phyloP scores from a whole-genome alignment of 441 rosid species.

The Mallotus japonicus region DNA sequence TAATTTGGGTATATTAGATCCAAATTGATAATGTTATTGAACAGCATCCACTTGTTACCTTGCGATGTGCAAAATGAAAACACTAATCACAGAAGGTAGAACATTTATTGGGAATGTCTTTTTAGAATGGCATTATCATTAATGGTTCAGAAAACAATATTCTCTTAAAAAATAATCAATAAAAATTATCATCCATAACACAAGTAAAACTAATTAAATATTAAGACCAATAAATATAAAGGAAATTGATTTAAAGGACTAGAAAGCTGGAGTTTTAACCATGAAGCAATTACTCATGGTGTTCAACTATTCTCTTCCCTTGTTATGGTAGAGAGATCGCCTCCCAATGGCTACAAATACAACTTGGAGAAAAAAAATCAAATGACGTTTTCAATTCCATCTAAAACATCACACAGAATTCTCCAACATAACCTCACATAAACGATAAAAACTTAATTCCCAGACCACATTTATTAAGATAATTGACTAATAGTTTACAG shows the following conservation, averaged over 20 bases:
- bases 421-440: background rate
- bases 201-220: background rate
- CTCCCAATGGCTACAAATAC: background rate
- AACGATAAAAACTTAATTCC: conserved; percentile 1
- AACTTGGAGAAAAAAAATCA: background rate
- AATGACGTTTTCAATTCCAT: background rate
- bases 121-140: background rate
- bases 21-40: background rate
- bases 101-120: background rate
- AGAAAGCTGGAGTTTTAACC: background rate
- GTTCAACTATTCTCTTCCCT: background rate
- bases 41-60: background rate
- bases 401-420: background rate
- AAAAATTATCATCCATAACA: conserved; percentile 2
- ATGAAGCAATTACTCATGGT: background rate
- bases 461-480: background rate
- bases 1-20: background rate
- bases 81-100: background rate
- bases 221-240: no score
- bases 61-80: background rate
- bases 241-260: background rate
- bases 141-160: background rate
- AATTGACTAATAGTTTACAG: background rate
- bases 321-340: background rate
- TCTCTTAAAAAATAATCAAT: background rate